phyloP scores from a whole-genome alignment of 495 filamentous ascomycete genomes.

The Tuber umbilicatum region DNA sequence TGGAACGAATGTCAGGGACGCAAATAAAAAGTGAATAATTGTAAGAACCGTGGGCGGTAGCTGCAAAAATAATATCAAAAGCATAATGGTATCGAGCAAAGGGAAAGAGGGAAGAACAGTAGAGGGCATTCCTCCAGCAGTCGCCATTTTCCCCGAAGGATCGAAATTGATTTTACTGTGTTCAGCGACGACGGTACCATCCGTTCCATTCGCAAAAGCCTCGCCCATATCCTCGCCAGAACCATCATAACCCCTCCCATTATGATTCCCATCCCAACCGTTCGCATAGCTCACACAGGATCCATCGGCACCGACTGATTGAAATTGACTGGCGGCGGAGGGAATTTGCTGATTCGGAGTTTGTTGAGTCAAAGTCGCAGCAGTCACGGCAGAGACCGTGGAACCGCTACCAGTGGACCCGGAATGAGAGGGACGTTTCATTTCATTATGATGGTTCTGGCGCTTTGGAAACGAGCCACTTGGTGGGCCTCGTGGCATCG shows the following conservation, averaged over 20 bases:
- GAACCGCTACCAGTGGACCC: conserved; percentile 32
- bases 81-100: conserved; percentile 91
- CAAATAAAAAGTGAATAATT: conserved; percentile 87
- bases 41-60: conserved; percentile 87
- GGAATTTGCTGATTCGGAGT: conserved; percentile 26
- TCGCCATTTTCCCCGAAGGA: conserved; percentile 25
- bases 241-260: conserved; percentile 31
- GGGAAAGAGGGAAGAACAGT: conserved; percentile 89
- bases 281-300: conserved; percentile 22
- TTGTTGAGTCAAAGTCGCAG: conserved; percentile 15
- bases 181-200: conserved; percentile 30
- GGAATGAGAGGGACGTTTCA: conserved; percentile 36
- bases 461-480: conserved; percentile 41
- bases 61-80: conserved; percentile 94
- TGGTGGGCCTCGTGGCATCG: conserved; percentile 42
- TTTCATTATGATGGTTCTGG: conserved; percentile 34
- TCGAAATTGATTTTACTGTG: conserved; percentile 42
- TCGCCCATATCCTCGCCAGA: conserved; percentile 34
- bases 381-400: conserved; percentile 9
- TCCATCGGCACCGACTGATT: conserved; percentile 25
- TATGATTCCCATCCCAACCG: conserved; percentile 34
- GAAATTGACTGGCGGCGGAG: conserved; percentile 32
- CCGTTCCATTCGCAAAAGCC: conserved; percentile 29
- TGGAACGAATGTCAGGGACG: conserved; percentile 85
- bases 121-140: conserved; percentile 25